A percentile compares a stretch with the other conserved stretches of the same genome.
These are phyloP conservation scores for Sporothrix curviconia DNA, from an alignment of 2,329 filamentous ascomycete genomes.

Conservation along the genomic window DNA sequence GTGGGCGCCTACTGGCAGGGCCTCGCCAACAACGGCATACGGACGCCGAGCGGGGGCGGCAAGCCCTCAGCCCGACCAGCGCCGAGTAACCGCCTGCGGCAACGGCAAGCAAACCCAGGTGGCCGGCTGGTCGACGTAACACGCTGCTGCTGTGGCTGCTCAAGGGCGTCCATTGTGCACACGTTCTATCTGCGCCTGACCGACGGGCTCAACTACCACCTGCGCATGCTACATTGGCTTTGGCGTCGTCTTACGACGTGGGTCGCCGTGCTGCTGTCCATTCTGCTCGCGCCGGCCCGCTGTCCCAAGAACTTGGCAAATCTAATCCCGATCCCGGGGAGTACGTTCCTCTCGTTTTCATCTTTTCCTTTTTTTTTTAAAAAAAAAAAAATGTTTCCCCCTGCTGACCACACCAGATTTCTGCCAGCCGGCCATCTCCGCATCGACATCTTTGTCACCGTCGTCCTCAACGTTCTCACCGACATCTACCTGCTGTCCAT, in stretches of 20 bases:
- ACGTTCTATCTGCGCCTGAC: slow-evolving; percentile 28
- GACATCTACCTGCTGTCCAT: slow-evolving; percentile 36
- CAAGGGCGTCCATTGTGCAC: slow-evolving; percentile 26
- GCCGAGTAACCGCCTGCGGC: slow-evolving; percentile 27
- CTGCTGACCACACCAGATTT: slow-evolving; percentile 22
- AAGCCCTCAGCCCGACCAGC: slow-evolving; percentile 24
- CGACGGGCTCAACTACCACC: slow-evolving; percentile 24
- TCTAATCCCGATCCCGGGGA: slow-evolving; percentile 36
- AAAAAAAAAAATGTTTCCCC: background rate
- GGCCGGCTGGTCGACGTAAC: slow-evolving; percentile 25
- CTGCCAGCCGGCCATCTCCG: slow-evolving; percentile 36
- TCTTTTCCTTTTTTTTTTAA: background rate
- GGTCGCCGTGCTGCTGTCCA: slow-evolving; percentile 27
- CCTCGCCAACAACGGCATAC: slow-evolving; percentile 30
- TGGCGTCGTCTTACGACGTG: slow-evolving; percentile 29
- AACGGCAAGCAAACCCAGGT: slow-evolving; percentile 32
- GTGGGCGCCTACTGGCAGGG: slow-evolving; percentile 26
- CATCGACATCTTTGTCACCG: slow-evolving; percentile 32
- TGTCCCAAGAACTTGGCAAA: slow-evolving; percentile 37
- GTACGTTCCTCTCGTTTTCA: slow-evolving; percentile 21
- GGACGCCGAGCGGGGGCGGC: slow-evolving; percentile 23
- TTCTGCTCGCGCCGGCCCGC: slow-evolving; percentile 31
- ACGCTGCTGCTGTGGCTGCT: slow-evolving; percentile 24
- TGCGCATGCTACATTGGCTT: slow-evolving; percentile 31
- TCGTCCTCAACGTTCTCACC: slow-evolving; percentile 34